phyloP scores from a whole-genome alignment of 495 filamentous ascomycete species.

The Neurospora sp. region DNA sequence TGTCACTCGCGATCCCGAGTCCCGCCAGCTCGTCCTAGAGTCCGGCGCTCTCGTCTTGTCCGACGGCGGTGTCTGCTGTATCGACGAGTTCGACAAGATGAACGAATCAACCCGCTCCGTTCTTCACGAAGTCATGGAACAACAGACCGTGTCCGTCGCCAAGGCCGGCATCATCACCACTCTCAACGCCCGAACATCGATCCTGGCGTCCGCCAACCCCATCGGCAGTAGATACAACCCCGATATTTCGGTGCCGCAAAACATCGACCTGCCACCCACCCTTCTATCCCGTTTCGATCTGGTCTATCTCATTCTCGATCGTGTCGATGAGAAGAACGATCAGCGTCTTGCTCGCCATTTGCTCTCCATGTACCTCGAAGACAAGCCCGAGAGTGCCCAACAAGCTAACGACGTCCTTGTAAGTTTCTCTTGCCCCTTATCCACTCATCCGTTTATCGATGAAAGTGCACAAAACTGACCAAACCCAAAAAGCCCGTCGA shows the following conservation, averaged over 20 bases:
- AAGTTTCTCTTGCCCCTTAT: conserved; percentile 23
- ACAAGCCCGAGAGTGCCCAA: conserved; percentile 78
- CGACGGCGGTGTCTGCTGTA: conserved; percentile 95
- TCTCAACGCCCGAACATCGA: conserved; percentile 86
- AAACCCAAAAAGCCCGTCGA: conserved; percentile 61
- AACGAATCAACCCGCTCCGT: conserved; percentile 91
- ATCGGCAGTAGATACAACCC: conserved; percentile 97
- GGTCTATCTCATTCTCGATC: conserved; percentile 92
- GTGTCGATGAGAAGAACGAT: conserved; percentile 79
- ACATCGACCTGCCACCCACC: conserved; percentile 94
- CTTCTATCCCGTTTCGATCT: conserved; percentile 92
- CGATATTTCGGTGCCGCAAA: conserved; percentile 89
- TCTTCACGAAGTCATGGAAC: conserved; percentile 98
- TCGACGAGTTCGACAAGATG: conserved; percentile 99
- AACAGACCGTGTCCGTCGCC: conserved; percentile 96
- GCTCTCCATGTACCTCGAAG: conserved; percentile 94
- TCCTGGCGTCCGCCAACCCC: conserved; percentile 93
- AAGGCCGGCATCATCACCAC: conserved; percentile 99
- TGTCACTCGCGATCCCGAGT: conserved; percentile 83
- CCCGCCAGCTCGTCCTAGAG: conserved; percentile 89
- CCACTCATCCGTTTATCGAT: neutral
- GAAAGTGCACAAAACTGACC: conserved; percentile 11
- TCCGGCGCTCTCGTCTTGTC: conserved; percentile 92
- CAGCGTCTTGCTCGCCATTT: conserved; percentile 84
- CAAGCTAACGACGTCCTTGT: conserved; percentile 61